Conservation (phyloP, 2,329 filamentous ascomycete species). For the Celoporthe dispersa region DNA sequence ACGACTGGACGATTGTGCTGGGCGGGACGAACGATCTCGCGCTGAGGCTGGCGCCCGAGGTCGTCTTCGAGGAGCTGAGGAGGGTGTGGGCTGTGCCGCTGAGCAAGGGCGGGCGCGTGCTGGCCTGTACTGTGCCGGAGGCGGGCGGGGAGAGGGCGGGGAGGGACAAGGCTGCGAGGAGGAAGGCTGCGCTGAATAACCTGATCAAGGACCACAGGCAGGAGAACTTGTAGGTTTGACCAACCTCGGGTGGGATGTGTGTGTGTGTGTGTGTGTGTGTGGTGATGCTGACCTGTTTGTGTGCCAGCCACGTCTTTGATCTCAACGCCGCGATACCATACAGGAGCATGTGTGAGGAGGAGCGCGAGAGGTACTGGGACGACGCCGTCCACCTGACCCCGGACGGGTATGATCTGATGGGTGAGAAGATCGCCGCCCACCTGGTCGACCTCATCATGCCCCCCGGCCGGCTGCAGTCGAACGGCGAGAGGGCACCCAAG, state of each 20-base stretch:
- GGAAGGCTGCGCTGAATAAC: slow-evolving; percentile 52
- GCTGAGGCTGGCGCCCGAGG: slow-evolving; percentile 39
- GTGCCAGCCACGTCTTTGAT: slow-evolving; percentile 58
- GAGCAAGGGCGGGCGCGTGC: slow-evolving; percentile 52
- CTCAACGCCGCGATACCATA: slow-evolving; percentile 60
- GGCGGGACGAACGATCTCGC: slow-evolving; percentile 67
- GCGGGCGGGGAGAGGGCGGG: slow-evolving; percentile 36
- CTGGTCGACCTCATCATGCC: slow-evolving; percentile 51
- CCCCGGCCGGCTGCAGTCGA: slow-evolving; percentile 40
- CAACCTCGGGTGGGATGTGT: not conserved
- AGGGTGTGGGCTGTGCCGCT: slow-evolving; percentile 53
- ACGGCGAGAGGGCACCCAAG: slow-evolving; percentile 34
- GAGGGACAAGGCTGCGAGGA: slow-evolving; percentile 35
- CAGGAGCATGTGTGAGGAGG: slow-evolving; percentile 49
- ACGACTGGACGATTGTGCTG: slow-evolving; percentile 62
- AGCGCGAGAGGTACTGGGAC: slow-evolving; percentile 59
- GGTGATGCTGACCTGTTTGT: not conserved
- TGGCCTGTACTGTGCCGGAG: slow-evolving; percentile 64
- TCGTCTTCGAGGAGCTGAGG: slow-evolving; percentile 51
- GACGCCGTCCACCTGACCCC: slow-evolving; percentile 64
- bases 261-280: not conserved
- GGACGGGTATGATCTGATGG: slow-evolving; percentile 66
- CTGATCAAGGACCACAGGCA: slow-evolving; percentile 51
- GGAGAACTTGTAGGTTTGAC: slow-evolving; percentile 53
- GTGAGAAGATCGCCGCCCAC: slow-evolving; percentile 57